Evolutionary conservation across 495 filamentous ascomycete genomes (phyloP).

Genomic region (Pseudotulostoma volvatum): DNA sequence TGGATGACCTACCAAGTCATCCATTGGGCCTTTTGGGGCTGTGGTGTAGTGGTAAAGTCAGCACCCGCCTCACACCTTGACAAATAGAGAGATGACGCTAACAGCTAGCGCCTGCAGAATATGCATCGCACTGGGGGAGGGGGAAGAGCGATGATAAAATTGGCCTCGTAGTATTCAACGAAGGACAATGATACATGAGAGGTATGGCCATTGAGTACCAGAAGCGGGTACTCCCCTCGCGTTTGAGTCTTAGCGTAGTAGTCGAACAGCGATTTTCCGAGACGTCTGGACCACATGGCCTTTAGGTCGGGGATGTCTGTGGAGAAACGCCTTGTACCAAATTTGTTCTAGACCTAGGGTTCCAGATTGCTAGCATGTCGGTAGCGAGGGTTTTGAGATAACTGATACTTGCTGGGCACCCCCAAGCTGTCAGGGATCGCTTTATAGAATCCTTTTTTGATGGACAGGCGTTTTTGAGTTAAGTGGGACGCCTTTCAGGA

Average conservation of each 20-base stretch:
- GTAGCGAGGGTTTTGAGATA: background rate
- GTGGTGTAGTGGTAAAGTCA: too few species aligned
- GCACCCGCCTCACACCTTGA: too few species aligned
- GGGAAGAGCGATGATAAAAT: background rate
- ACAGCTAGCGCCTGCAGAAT: background rate
- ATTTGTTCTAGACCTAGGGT: background rate
- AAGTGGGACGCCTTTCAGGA: background rate
- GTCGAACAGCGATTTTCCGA: background rate
- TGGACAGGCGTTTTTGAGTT: background rate
- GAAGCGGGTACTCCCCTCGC: background rate
- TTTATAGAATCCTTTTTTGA: background rate
- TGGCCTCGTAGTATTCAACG: background rate
- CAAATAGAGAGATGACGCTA: background rate
- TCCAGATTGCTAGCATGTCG: background rate
- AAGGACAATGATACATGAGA: background rate
- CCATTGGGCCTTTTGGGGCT: too few species aligned
- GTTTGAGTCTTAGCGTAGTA: background rate
- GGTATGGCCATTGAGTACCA: background rate
- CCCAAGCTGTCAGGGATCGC: background rate
- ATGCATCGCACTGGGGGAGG: background rate
- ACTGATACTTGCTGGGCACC: background rate
- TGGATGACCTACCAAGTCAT: too few species aligned
- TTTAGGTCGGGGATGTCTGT: background rate
- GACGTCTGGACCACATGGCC: background rate
- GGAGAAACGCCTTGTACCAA: background rate